These are phyloP conservation scores for Naganishia sp. DNA, from an alignment of 1,284 basidiomycete species.

Conservation along the genomic window DNA sequence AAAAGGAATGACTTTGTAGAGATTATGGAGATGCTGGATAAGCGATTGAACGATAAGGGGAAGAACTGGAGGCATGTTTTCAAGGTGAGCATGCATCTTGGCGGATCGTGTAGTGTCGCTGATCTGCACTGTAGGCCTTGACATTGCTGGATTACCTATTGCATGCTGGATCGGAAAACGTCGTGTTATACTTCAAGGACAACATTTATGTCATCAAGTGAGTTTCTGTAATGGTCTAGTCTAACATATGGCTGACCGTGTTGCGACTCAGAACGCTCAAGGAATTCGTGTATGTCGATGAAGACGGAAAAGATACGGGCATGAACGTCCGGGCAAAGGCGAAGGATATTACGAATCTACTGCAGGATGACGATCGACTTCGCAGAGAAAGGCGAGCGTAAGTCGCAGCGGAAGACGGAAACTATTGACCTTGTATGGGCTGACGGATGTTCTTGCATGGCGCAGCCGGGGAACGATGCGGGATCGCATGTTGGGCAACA, in stretches of 20 bases:
- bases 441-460: neutral
- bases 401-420: neutral
- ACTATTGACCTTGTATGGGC: neutral
- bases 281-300: conserved; percentile 97
- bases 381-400: conserved; percentile 72
- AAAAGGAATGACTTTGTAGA: conserved; percentile 93
- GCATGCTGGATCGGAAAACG: conserved; percentile 96
- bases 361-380: conserved; percentile 84
- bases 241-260: neutral
- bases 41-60: conserved; percentile 97
- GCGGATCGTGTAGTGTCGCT: neutral
- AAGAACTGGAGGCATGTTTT: conserved; percentile 99
- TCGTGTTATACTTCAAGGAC: conserved; percentile 97
- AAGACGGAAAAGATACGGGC: conserved; percentile 94
- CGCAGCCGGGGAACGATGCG: conserved; percentile 81
- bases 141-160: conserved; percentile 96
- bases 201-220: conserved; percentile 95
- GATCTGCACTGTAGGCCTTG: conserved; percentile 64
- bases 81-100: conserved; percentile 64
- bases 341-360: conserved; percentile 95
- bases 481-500: conserved; percentile 81
- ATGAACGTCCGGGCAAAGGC: conserved; percentile 99
- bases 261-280: conserved; percentile 68
- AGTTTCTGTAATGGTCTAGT: conserved; percentile 26
- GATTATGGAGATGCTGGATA: conserved; percentile 99